Percentiles rank a stretch among this genome's conserved stretches.
phyloP scores from a whole-genome alignment of 2,329 filamentous ascomycete species.

The Aspergillus hortae region DNA sequence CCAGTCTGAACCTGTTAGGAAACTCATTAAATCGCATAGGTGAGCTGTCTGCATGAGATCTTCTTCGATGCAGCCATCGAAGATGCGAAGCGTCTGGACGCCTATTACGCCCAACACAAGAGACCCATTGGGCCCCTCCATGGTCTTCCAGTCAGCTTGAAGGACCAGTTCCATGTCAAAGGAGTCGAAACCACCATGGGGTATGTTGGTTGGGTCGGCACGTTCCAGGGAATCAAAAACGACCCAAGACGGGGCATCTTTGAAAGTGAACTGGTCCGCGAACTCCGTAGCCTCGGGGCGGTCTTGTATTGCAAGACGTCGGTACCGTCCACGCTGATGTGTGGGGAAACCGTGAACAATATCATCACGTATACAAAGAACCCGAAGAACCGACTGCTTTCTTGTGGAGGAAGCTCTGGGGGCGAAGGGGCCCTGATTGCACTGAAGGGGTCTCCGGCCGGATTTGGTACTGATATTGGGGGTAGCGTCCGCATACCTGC shows the following conservation, averaged over 20 bases:
- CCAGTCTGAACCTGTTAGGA: background rate
- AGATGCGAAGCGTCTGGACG: slow-evolving; percentile 48
- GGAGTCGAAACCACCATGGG: slow-evolving; percentile 58
- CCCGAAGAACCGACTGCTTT: slow-evolving; percentile 54
- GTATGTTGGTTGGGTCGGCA: slow-evolving; percentile 64
- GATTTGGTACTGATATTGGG: slow-evolving; percentile 58
- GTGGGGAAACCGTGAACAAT: slow-evolving; percentile 59
- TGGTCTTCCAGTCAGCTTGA: slow-evolving; percentile 57
- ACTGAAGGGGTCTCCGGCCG: slow-evolving; percentile 51
- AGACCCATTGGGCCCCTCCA: slow-evolving; percentile 57
- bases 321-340: slow-evolving; percentile 55
- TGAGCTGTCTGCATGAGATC: slow-evolving; percentile 53
- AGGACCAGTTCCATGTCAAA: slow-evolving; percentile 48
- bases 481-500: slow-evolving; percentile 58
- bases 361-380: slow-evolving; percentile 58
- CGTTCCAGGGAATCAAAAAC: slow-evolving; percentile 55
- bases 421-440: slow-evolving; percentile 57
- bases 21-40: slow-evolving; percentile 16
- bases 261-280: slow-evolving; percentile 57
- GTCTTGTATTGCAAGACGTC: slow-evolving; percentile 55
- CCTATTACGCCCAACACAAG: slow-evolving; percentile 40
- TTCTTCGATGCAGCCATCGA: slow-evolving; percentile 53
- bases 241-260: slow-evolving; percentile 47
- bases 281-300: slow-evolving; percentile 53
- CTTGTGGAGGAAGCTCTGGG: slow-evolving; percentile 56